phyloP scores from a whole-genome alignment of 73 alveolate genomes.

The Paramecium bursaria region DNA sequence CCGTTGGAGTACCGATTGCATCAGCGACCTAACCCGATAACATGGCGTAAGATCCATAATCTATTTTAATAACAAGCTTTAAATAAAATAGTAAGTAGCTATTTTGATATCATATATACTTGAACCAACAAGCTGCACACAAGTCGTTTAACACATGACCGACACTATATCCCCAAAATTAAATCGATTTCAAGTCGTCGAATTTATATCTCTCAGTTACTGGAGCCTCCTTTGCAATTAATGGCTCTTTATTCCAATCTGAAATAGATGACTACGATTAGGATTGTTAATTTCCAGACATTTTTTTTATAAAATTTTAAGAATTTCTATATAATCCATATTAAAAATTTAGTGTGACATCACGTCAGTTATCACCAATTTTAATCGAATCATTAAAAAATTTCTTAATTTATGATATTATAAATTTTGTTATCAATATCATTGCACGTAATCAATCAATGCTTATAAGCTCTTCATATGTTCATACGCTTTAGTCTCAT shows the following conservation, averaged over 20 bases:
- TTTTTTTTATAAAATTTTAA: too few species aligned
- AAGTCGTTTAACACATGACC: conserved; percentile 78
- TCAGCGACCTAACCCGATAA: conserved; percentile 88
- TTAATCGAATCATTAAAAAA: too few species aligned
- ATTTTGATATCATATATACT: conserved; percentile 22
- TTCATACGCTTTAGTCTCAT: too few species aligned
- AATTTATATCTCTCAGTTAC: conserved; percentile 29
- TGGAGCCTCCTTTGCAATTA: background rate
- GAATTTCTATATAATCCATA: too few species aligned
- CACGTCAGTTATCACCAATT: too few species aligned
- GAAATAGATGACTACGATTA: too few species aligned
- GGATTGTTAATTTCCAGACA: too few species aligned
- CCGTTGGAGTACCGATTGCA: conserved; percentile 85
- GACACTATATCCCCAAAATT: conserved; percentile 71
- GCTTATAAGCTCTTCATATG: too few species aligned
- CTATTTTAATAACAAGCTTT: conserved; percentile 41
- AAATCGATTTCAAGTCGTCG: conserved; percentile 69
- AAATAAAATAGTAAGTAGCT: conserved; percentile 65
- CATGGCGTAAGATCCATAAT: conserved; percentile 72
- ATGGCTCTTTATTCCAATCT: background rate
- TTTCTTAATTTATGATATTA: too few species aligned
- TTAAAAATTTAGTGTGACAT: too few species aligned
- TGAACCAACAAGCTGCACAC: conserved; percentile 74
- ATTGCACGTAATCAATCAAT: too few species aligned
- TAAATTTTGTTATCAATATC: too few species aligned